A percentile compares a stretch with the other conserved stretches of the same genome.
Conservation (phyloP, 768 basidiomycete species). For the Xanthoconium stramineum region DNA sequence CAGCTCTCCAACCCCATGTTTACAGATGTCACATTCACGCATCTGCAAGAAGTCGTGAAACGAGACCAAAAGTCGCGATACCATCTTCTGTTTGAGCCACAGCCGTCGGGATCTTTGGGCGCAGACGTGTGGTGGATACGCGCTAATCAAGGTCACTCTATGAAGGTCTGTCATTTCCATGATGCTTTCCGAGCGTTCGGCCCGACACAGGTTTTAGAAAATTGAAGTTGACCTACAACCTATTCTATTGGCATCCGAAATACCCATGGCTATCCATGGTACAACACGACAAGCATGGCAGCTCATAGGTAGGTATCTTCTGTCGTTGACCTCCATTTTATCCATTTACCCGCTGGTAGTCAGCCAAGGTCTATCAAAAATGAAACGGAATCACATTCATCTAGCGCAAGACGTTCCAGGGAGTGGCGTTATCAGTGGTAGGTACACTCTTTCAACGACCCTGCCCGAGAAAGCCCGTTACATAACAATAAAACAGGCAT, state of each 20-base stretch:
- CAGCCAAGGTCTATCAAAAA: conserved; percentile 70
- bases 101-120: conserved; percentile 26
- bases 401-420: conserved; percentile 76
- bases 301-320: conserved; percentile 50
- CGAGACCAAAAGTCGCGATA: conserved; percentile 67
- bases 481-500: conserved; percentile 55
- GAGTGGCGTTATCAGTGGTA: conserved; percentile 73
- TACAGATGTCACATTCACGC: conserved; percentile 50
- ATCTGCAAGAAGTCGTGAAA: conserved; percentile 61
- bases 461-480: not conserved
- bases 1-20: conserved; percentile 74
- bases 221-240: conserved; percentile 67
- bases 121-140: conserved; percentile 75
- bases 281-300: conserved; percentile 70
- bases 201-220: conserved; percentile 38
- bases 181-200: not conserved
- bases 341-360: conserved; percentile 37
- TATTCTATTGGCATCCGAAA: conserved; percentile 54
- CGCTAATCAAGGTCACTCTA: conserved; percentile 88
- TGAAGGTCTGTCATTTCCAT: conserved; percentile 49
- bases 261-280: conserved; percentile 83
- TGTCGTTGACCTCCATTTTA: not conserved
- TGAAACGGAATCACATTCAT: conserved; percentile 91
- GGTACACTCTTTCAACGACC: conserved; percentile 21
- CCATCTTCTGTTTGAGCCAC: conserved; percentile 52